Evolutionary conservation across 306 rosid genomes (phyloP).

Genomic region (Calophaca sinica): DNA sequence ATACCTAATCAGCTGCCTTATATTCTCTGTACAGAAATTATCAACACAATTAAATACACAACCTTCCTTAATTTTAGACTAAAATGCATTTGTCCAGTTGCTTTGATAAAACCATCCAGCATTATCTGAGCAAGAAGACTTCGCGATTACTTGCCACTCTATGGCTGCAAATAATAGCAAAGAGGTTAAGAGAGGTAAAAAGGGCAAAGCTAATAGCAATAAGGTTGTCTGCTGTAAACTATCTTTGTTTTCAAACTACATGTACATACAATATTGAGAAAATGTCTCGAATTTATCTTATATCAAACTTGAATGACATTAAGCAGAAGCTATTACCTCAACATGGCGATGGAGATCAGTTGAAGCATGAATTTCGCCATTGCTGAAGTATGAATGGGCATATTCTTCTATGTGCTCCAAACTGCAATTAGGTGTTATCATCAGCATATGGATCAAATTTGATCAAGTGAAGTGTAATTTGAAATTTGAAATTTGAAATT

Average conservation of each 20-base stretch:
- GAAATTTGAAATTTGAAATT: conserved; percentile 30
- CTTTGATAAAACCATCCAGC: conserved; percentile 30
- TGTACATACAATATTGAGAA: conserved; percentile 5
- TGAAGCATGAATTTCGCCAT: conserved; percentile 74
- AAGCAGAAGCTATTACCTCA: conserved; percentile 56
- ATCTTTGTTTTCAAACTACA: conserved; percentile 10
- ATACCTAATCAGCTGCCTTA: conserved; percentile 24
- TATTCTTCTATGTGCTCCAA: conserved; percentile 81
- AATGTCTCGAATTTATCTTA: conserved; percentile 15
- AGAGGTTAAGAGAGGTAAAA: conserved; percentile 3
- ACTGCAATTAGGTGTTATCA: conserved; percentile 56
- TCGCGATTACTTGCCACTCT: conserved; percentile 29
- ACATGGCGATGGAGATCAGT: conserved; percentile 54
- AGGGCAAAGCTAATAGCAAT: not conserved
- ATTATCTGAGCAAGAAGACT: conserved; percentile 1
- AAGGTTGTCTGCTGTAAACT: not conserved
- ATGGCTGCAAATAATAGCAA: conserved; percentile 45
- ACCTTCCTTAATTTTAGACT: conserved; percentile 28
- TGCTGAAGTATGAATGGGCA: conserved; percentile 82
- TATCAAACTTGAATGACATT: conserved; percentile 34
- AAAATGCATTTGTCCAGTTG: conserved; percentile 2
- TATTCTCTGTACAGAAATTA: conserved; percentile 22
- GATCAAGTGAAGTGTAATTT: conserved; percentile 29
- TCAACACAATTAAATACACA: conserved; percentile 6
- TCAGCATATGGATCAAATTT: conserved; percentile 36